A percentile compares a stretch with the other conserved stretches of the same genome.
phyloP scores from a whole-genome alignment of 495 filamentous ascomycete genomes.

The Letharia lupina region DNA sequence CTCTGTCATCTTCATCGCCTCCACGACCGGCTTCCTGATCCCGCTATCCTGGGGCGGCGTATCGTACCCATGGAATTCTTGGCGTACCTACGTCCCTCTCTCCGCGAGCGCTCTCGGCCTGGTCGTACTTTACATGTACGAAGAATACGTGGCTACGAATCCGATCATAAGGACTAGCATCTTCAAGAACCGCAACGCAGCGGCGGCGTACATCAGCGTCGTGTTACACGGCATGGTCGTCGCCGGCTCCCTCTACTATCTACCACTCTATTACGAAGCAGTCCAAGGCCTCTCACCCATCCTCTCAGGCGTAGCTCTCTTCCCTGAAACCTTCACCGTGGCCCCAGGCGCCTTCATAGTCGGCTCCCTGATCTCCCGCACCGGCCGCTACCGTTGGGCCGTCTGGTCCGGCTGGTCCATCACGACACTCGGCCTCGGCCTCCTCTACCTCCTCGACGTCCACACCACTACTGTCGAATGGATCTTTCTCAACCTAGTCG shows the following conservation, averaged over 20 bases:
- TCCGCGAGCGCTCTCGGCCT: slow-evolving; percentile 44
- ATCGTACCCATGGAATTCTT: slow-evolving; percentile 41
- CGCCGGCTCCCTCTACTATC: slow-evolving; percentile 50
- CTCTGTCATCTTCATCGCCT: slow-evolving; percentile 42
- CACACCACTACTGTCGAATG: slow-evolving; percentile 41
- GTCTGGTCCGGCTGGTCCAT: slow-evolving; percentile 50
- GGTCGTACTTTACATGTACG: slow-evolving; percentile 39
- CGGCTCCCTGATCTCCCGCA: slow-evolving; percentile 40
- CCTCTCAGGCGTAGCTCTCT: slow-evolving; percentile 49
- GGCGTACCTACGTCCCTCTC: slow-evolving; percentile 51
- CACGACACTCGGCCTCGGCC: slow-evolving; percentile 39
- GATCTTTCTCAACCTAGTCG: slow-evolving; percentile 44
- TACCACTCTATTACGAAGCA: slow-evolving; percentile 56
- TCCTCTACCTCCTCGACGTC: slow-evolving; percentile 39
- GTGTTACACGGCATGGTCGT: slow-evolving; percentile 44
- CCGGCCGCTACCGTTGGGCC: slow-evolving; percentile 44
- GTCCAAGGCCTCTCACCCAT: slow-evolving; percentile 47
- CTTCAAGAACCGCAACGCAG: slow-evolving; percentile 40
- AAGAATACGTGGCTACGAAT: slow-evolving; percentile 34
- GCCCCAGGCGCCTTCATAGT: slow-evolving; percentile 40
- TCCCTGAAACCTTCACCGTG: slow-evolving; percentile 49
- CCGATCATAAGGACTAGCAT: slow-evolving; percentile 41
- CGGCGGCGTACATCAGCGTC: slow-evolving; percentile 37
- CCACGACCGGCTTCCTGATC: slow-evolving; percentile 22
- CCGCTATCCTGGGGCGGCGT: slow-evolving; percentile 43